phyloP scores from a whole-genome alignment of 257 asterid genomes.

The Fraxinus americana region DNA sequence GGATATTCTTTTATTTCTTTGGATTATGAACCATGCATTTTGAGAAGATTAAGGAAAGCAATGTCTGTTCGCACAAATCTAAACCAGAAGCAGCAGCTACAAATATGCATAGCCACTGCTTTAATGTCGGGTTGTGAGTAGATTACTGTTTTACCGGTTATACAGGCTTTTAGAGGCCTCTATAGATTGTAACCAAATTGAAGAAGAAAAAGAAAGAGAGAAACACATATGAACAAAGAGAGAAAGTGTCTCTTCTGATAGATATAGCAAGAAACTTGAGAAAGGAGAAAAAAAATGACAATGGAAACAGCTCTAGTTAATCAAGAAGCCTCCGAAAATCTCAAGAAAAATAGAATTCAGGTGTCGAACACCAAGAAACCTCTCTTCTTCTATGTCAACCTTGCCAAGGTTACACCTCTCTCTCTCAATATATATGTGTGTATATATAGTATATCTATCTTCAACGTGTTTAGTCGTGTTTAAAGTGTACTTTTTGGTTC shows the following conservation, averaged over 20 bases:
- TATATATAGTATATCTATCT: no score
- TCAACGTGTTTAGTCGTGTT: no score
- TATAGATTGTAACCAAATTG: background rate
- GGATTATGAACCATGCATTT: no score
- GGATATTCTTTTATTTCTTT: no score
- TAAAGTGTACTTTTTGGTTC: no score
- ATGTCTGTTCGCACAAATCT: no score
- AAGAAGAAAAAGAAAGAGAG: background rate
- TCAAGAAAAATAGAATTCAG: constrained; percentile 57
- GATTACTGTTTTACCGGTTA: background rate
- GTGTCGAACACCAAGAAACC: constrained; percentile 66
- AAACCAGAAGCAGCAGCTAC: no score
- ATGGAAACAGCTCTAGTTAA: constrained; percentile 39
- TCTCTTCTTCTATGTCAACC: constrained; percentile 31
- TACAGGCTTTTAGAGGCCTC: background rate
- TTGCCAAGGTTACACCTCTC: constrained; percentile 29
- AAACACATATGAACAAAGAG: background rate
- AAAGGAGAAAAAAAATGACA: constrained; percentile 23
- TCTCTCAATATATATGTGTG: no score
- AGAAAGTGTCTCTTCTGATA: no score
- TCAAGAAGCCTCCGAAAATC: constrained; percentile 21
- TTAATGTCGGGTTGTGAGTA: no score
- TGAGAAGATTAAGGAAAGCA: no score
- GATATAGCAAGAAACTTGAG: background rate
- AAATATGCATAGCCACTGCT: no score